Base-by-base conservation (phyloP, 768 basidiomycete species). In the Strobilomyces echinocephalus region DNA sequence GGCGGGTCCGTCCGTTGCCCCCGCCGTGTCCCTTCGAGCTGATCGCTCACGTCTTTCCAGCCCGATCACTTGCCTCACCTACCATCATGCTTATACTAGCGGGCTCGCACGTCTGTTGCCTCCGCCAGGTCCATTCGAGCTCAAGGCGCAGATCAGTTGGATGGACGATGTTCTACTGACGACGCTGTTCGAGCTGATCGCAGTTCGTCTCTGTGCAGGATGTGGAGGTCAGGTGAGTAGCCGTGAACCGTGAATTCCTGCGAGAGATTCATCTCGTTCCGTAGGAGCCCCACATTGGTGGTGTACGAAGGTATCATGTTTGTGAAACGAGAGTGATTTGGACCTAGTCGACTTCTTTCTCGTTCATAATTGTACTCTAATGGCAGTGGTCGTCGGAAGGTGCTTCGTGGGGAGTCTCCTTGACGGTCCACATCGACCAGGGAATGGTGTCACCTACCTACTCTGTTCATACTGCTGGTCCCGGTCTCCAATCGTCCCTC, bases 61-160 rank as follows among this genome's bases (percentile, higher is more conserved):
- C n/a, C n/a, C n/a, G n/a, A n/a, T n/a, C n/a, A n/a, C n/a, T n/a
- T n/a, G n/a, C n/a, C n/a, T n/a, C n/a, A n/a, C n/a, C n/a, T n/a
- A n/a, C n/a, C n/a, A n/a, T n/a, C n/a, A n/a, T n/a, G n/a, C n/a
- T n/a, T n/a, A n/a, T n/a, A n/a, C n/a, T n/a, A n/a, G n/a, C n/a
- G n/a, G n/a, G n/a, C n/a, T n/a, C n/a, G n/a, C n/a, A n/a, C n/a
- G n/a, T n/a, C n/a, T n/a, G n/a, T n/a, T n/a, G n/a, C n/a, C n/a
- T n/a, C n/a, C n/a, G n/a, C n/a, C n/a, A n/a, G n/a, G n/a, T n/a
- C n/a, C n/a, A n/a, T n/a, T n/a, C n/a, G 81, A 82, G 49, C 57
- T 81, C 49, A 75, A 75, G 61, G 79, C 79, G 0, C 75, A 79
- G 47, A 72, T 81, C n/a, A 68, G 70, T 9, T 82, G 79, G 78